Evolutionary conservation across 768 basidiomycete species (phyloP).

Genomic region (Termitomyces titanicus): DNA sequence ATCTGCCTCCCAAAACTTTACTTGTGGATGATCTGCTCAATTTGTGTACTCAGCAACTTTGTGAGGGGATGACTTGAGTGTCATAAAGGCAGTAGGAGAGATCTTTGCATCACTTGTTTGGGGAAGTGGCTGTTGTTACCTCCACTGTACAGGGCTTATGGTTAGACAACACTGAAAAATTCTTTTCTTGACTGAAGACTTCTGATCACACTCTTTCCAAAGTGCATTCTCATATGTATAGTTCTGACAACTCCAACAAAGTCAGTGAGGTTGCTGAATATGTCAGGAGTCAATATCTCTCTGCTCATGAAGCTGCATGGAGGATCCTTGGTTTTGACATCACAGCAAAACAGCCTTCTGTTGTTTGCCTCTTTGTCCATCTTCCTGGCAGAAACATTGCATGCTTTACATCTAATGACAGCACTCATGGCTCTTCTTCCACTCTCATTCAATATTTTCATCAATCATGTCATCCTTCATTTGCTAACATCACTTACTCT

Average conservation of each 20-base stretch:
- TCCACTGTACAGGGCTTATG: too few species aligned
- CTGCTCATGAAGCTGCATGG: constrained; percentile 5
- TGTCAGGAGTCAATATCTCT: constrained; percentile 2
- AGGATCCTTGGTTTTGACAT: constrained; percentile 8
- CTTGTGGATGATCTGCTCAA: too few species aligned
- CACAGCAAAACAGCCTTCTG: constrained; percentile 4
- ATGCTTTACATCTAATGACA: background rate
- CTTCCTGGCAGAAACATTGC: background rate
- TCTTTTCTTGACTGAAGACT: too few species aligned
- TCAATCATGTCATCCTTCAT: background rate
- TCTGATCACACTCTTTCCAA: too few species aligned
- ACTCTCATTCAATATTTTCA: background rate
- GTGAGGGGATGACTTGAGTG: too few species aligned
- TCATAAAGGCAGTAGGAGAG: too few species aligned
- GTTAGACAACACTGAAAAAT: too few species aligned
- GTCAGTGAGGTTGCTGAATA: constrained; percentile 1
- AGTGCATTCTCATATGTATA: too few species aligned
- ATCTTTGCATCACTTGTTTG: too few species aligned
- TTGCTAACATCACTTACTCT: background rate
- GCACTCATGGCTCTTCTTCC: background rate
- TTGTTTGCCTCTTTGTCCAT: constrained; percentile 2
- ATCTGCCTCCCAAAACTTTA: too few species aligned
- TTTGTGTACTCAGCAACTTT: too few species aligned
- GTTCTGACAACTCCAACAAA: background rate
- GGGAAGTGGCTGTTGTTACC: too few species aligned